These are phyloP conservation scores for Penicillium paxilli DNA, from an alignment of 495 filamentous ascomycete genomes.

Conservation along the genomic window DNA sequence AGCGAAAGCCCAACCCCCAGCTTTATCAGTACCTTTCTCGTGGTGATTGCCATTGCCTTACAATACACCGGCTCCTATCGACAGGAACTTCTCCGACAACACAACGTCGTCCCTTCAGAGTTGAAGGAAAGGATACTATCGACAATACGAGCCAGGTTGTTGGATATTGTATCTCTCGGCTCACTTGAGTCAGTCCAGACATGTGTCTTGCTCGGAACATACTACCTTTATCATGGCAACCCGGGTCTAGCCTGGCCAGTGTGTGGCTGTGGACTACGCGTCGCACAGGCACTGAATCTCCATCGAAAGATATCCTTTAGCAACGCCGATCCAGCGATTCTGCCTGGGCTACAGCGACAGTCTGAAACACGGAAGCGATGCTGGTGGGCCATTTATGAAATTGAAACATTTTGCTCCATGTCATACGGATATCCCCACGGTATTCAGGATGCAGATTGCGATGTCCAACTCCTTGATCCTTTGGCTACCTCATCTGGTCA, in stretches of 20 bases:
- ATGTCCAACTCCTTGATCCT: conserved; percentile 32
- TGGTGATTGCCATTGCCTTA: conserved; percentile 30
- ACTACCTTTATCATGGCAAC: conserved; percentile 37
- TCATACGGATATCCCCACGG: conserved; percentile 37
- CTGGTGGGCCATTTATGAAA: conserved; percentile 45
- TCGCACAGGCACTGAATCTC: conserved; percentile 35
- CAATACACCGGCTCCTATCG: conserved; percentile 24
- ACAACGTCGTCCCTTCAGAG: conserved; percentile 7
- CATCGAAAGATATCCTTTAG: conserved; percentile 22
- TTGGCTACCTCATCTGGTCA: conserved; percentile 9
- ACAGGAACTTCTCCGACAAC: conserved; percentile 1
- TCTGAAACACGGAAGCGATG: conserved; percentile 35
- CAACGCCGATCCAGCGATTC: neutral
- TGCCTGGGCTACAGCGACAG: neutral
- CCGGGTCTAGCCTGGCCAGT: conserved; percentile 38
- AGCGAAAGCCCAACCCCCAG: conserved; percentile 7
- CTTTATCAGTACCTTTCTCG: conserved; percentile 28
- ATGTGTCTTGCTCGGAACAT: conserved; percentile 35
- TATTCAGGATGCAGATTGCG: conserved; percentile 35
- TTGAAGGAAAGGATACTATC: conserved; percentile 26
- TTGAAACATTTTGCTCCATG: conserved; percentile 40
- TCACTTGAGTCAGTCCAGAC: conserved; percentile 35
- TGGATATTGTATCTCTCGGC: conserved; percentile 26
- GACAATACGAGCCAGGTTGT: conserved; percentile 8
- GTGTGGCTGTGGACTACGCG: conserved; percentile 35